Evolutionary conservation across 305 asterid species (phyloP).

Genomic region (Fraxinus sp.): DNA sequence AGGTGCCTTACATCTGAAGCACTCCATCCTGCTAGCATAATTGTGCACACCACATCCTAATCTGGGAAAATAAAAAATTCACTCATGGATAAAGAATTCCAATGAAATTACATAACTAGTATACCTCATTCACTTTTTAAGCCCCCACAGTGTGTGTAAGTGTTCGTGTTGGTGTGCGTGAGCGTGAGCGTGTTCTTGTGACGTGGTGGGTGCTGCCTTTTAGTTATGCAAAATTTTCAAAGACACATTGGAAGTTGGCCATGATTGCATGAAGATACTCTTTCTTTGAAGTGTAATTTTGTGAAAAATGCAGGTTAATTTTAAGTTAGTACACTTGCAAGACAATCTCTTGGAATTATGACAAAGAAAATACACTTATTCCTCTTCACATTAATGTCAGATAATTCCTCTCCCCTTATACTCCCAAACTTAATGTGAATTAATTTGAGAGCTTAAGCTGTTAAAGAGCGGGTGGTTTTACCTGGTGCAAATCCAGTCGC

Average conservation of each 20-base stretch:
- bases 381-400: not conserved
- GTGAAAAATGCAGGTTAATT: not conserved
- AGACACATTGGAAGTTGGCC: not conserved
- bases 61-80: constrained; percentile 14
- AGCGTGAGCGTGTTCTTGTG: not conserved
- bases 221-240: not conserved
- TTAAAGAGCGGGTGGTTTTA: not conserved
- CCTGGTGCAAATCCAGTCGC: constrained; percentile 62
- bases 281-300: not conserved
- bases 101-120: not conserved
- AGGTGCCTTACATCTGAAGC: constrained; percentile 48
- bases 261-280: not conserved
- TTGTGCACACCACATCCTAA: constrained; percentile 49
- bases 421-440: not conserved
- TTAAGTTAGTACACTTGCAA: not conserved
- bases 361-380: not conserved
- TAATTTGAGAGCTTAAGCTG: not conserved
- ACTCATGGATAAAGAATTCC: not conserved
- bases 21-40: constrained; percentile 49
- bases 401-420: not conserved
- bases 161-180: not conserved
- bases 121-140: no score
- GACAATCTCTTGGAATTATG: not conserved
- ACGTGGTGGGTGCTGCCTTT: not conserved
- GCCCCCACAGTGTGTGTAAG: not conserved